A percentile compares a stretch with the other conserved stretches of the same genome.
Evolutionary conservation across 305 asterid genomes (phyloP).

Genomic region (Withania somnifera): DNA sequence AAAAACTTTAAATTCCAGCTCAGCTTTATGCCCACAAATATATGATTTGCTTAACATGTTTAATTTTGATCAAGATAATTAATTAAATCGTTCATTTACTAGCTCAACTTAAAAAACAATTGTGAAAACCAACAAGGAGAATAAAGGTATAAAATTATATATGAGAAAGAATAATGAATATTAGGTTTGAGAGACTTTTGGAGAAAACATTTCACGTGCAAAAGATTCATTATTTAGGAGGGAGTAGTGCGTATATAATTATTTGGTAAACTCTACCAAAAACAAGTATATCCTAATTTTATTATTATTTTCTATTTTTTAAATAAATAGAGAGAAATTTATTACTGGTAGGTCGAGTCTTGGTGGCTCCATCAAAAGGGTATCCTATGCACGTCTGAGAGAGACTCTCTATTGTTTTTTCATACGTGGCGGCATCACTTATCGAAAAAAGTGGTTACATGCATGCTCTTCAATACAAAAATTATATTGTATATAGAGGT

Average conservation of each 20-base stretch:
- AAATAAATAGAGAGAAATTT: not conserved
- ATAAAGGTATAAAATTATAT: not conserved
- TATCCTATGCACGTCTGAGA: constrained; percentile 19
- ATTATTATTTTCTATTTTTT: not conserved
- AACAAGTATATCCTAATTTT: not conserved
- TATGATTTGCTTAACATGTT: not conserved
- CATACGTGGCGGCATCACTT: no score
- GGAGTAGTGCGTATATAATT: not conserved
- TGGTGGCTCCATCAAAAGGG: constrained; percentile 23
- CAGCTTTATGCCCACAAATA: not conserved
- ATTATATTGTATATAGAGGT: no score
- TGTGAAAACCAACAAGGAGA: not conserved
- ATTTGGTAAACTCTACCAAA: constrained; percentile 14
- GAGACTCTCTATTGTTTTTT: not conserved
- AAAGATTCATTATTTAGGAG: constrained; percentile 14
- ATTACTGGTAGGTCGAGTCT: constrained; percentile 12
- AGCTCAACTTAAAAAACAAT: not conserved
- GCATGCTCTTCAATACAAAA: no score
- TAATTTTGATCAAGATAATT: not conserved
- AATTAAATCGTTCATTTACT: not conserved
- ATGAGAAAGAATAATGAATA: not conserved
- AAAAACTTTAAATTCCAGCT: not conserved
- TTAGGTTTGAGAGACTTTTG: not conserved
- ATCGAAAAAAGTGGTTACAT: no score
- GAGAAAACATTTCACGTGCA: constrained; percentile 24